Percentiles rank a stretch among this genome's conserved stretches.
Conservation (phyloP, 2,329 filamentous ascomycete species). For the Beauveria rudraprayagi region DNA sequence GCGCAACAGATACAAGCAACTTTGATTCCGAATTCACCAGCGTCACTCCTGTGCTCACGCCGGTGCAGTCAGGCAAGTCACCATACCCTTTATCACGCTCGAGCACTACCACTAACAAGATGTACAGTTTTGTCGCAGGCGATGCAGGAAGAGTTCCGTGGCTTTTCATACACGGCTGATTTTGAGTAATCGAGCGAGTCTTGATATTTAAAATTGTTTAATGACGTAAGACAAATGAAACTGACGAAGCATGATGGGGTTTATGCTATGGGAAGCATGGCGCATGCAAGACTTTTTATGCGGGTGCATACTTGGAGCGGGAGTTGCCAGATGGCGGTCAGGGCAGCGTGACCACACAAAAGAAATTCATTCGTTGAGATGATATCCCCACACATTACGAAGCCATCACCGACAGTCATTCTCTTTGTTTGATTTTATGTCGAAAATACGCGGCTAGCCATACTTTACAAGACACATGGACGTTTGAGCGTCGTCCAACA, state of each 20-base stretch:
- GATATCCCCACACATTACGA: neutral
- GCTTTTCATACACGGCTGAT: constrained; percentile 94
- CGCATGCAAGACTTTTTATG: neutral
- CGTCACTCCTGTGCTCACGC: constrained; percentile 92
- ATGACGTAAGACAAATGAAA: constrained; percentile 3
- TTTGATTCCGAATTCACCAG: constrained; percentile 98
- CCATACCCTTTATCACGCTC: neutral
- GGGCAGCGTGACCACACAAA: neutral
- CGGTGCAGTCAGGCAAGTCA: constrained; percentile 86
- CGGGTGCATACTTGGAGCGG: neutral
- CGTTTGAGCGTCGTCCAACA: neutral
- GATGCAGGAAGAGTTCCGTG: constrained; percentile 99
- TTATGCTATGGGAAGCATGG: neutral
- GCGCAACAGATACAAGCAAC: constrained; percentile 96
- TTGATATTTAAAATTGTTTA: constrained; percentile 11
- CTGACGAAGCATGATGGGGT: neutral
- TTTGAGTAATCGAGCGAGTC: constrained; percentile 51
- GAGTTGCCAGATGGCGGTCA: neutral
- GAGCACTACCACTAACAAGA: constrained; percentile 2
- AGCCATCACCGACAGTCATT: neutral
- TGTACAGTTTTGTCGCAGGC: constrained; percentile 80
- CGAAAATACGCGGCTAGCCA: too few relatives aligned
- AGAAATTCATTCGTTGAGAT: constrained; percentile 2
- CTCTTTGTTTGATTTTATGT: neutral
- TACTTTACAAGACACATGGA: neutral